These are phyloP conservation scores for Aspergillus costaricaensis DNA, from an alignment of 2,329 filamentous ascomycete species.

Conservation along the genomic window DNA sequence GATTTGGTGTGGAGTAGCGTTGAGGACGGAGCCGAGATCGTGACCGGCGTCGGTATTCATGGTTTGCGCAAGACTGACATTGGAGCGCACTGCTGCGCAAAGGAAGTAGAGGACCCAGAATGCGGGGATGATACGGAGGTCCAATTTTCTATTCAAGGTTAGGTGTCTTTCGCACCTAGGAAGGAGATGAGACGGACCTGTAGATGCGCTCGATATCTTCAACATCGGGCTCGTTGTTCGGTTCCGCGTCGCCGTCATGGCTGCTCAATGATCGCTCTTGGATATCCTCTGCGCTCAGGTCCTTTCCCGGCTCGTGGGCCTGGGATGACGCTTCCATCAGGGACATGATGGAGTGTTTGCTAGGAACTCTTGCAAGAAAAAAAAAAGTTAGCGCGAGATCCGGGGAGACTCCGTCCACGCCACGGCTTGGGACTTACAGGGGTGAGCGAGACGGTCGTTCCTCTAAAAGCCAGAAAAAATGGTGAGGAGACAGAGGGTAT, in stretches of 20 bases:
- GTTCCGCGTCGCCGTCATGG: slow-evolving; percentile 22
- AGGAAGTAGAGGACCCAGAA: slow-evolving; percentile 93
- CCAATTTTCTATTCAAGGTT: slow-evolving; percentile 51
- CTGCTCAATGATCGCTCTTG: slow-evolving; percentile 10
- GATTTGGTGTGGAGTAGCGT: slow-evolving; percentile 72
- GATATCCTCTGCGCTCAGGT: slow-evolving; percentile 4
- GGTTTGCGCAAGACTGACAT: slow-evolving; percentile 90
- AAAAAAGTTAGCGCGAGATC: not conserved
- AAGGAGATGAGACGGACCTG: slow-evolving; percentile 24
- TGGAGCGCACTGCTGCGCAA: slow-evolving; percentile 87
- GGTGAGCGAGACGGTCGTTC: not conserved
- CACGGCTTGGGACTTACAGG: not conserved
- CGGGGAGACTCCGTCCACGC: not conserved
- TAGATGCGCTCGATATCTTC: slow-evolving; percentile 43
- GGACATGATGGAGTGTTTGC: slow-evolving; percentile 7
- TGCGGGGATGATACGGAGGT: slow-evolving; percentile 65
- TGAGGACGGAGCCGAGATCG: slow-evolving; percentile 71
- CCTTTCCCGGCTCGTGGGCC: slow-evolving; percentile 6
- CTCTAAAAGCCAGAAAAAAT: not conserved
- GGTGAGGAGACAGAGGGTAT: not conserved
- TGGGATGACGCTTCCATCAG: not conserved
- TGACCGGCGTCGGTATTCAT: slow-evolving; percentile 76
- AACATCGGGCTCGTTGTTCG: slow-evolving; percentile 31
- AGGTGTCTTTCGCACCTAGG: not conserved
- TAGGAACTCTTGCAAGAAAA: not conserved